Conservation (phyloP, 1,139 yeast genomes). For the Pichia sp. region DNA sequence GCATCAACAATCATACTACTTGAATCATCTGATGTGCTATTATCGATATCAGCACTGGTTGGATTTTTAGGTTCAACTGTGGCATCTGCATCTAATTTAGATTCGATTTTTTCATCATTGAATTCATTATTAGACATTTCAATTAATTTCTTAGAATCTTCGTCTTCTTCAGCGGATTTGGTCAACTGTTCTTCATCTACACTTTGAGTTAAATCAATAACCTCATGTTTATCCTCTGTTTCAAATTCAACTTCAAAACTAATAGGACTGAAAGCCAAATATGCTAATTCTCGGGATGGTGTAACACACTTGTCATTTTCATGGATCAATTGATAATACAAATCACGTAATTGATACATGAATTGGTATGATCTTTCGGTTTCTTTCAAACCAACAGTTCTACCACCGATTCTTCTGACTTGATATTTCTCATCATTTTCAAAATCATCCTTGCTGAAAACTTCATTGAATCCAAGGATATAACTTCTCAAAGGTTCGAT, state of each 20-base stretch:
- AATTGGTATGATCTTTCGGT: slow-evolving; percentile 81
- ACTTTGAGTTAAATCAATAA: background rate
- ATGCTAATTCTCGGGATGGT: slow-evolving; percentile 85
- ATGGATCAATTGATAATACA: slow-evolving; percentile 69
- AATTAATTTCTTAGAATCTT: background rate
- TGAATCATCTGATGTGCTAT: slow-evolving; percentile 5
- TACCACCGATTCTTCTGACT: slow-evolving; percentile 78
- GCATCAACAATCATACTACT: background rate
- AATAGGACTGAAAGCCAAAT: slow-evolving; percentile 79
- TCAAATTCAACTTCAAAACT: slow-evolving; percentile 64
- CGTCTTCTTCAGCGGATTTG: background rate
- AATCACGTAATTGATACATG: slow-evolving; percentile 62
- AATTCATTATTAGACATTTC: background rate
- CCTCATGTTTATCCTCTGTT: slow-evolving; percentile 5
- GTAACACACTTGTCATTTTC: slow-evolving; percentile 64
- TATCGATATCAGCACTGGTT: slow-evolving; percentile 4
- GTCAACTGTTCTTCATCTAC: background rate
- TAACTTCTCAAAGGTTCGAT: slow-evolving; percentile 76
- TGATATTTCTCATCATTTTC: slow-evolving; percentile 31
- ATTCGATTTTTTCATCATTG: background rate
- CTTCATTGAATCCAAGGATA: slow-evolving; percentile 50
- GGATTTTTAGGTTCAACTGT: too few species aligned
- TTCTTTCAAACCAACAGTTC: slow-evolving; percentile 71
- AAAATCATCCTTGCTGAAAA: slow-evolving; percentile 29
- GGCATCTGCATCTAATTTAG: background rate